Conservation (phyloP, 805 yeast genomes). For the Saccharomycopsis fodiens region DNA sequence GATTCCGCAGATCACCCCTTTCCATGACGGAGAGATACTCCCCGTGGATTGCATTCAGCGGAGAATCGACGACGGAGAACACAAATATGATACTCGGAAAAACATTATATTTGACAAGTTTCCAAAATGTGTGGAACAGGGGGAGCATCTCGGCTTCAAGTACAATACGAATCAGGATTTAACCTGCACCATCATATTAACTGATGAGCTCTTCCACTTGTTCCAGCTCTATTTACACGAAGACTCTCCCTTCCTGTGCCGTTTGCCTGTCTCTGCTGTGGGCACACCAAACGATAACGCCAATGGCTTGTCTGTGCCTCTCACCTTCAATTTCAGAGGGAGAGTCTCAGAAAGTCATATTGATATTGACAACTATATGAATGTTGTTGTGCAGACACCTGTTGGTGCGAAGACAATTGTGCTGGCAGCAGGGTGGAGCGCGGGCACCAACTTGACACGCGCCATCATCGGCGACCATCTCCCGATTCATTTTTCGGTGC, state of each 20-base stretch:
- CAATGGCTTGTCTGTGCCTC: constrained; percentile 36
- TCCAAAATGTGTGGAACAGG: constrained; percentile 60
- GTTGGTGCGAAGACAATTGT: constrained; percentile 36
- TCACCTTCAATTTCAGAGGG: constrained; percentile 59
- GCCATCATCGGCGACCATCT: constrained; percentile 59
- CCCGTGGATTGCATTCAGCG: constrained; percentile 55
- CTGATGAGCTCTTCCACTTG: constrained; percentile 61
- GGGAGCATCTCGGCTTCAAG: constrained; percentile 45
- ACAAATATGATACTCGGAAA: constrained; percentile 52
- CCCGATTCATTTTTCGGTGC: constrained; percentile 47
- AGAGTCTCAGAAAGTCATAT: constrained; percentile 59
- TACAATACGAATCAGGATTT: constrained; percentile 43
- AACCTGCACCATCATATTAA: constrained; percentile 53
- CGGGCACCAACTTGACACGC: constrained; percentile 54
- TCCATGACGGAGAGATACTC: constrained; percentile 29
- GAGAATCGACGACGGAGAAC: constrained; percentile 71
- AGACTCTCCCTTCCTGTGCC: constrained; percentile 68
- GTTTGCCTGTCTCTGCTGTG: constrained; percentile 43
- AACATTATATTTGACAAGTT: constrained; percentile 50
- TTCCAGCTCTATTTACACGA: constrained; percentile 73
- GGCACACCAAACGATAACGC: neutral
- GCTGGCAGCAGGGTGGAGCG: constrained; percentile 50
- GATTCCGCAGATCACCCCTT: constrained; percentile 5
- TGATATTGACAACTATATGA: constrained; percentile 54
- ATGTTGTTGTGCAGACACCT: constrained; percentile 38